phyloP scores from a whole-genome alignment of 352 stramenopile species.

The Phytopythium sindhum region DNA sequence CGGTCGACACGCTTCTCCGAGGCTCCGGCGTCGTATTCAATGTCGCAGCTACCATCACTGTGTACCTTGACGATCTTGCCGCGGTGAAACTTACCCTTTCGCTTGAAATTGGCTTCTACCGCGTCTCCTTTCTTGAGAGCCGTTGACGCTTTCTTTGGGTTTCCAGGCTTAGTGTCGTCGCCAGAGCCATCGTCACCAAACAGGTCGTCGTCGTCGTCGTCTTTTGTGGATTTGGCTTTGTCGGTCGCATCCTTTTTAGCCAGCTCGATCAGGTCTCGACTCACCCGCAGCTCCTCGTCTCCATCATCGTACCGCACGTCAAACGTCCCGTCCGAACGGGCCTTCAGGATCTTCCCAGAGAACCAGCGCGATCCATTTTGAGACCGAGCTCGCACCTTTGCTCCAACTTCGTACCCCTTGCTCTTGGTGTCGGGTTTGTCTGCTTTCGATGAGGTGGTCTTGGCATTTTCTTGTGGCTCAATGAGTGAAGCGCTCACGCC shows the following conservation, averaged over 20 bases:
- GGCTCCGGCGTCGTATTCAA: constrained; percentile 32
- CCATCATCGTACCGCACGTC: constrained; percentile 68
- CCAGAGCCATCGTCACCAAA: constrained; percentile 28
- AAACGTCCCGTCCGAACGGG: constrained; percentile 47
- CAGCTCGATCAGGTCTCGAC: constrained; percentile 18
- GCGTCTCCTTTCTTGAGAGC: constrained; percentile 20
- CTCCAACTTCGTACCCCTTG: constrained; percentile 19
- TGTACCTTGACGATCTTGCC: constrained; percentile 23
- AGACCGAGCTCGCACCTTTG: constrained; percentile 38
- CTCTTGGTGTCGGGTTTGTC: constrained; percentile 6
- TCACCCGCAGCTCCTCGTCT: constrained; percentile 39
- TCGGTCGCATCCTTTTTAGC: background rate
- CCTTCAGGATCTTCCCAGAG: constrained; percentile 39
- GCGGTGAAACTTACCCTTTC: constrained; percentile 31
- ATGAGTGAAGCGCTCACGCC: constrained; percentile 12
- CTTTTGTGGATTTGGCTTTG: constrained; percentile 11
- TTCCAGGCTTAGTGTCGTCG: constrained; percentile 1
- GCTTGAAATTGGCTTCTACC: constrained; percentile 35
- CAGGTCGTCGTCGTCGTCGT: constrained; percentile 20
- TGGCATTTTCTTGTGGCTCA: background rate
- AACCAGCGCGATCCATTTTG: constrained; percentile 34
- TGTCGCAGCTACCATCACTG: constrained; percentile 25
- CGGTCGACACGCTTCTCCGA: constrained; percentile 19
- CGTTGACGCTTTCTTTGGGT: constrained; percentile 2
- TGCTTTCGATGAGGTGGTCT: background rate